Percentiles rank a stretch among this genome's conserved stretches.
Conservation (phyloP, 2,329 filamentous ascomycete genomes). For the Ophiostoma quercus region DNA sequence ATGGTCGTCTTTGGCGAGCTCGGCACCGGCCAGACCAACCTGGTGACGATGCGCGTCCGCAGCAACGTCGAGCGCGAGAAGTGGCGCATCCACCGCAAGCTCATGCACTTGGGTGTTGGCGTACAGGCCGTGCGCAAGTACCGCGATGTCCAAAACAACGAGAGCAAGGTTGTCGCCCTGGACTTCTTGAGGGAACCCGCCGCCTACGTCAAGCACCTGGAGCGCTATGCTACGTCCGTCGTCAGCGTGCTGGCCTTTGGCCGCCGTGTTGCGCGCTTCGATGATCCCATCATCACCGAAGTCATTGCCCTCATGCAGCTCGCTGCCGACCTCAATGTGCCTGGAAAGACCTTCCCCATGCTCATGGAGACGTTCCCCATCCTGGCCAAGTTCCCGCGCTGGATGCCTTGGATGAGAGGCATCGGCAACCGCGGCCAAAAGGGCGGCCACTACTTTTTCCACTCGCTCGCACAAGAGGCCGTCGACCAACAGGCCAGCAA, state of each 20-base stretch:
- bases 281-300: slow-evolving; percentile 55
- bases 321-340: slow-evolving; percentile 51
- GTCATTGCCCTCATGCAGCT: slow-evolving; percentile 55
- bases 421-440: slow-evolving; percentile 39
- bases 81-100: slow-evolving; percentile 44
- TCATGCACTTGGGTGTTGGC: slow-evolving; percentile 49
- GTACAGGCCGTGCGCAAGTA: slow-evolving; percentile 52
- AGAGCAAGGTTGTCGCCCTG: slow-evolving; percentile 52
- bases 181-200: slow-evolving; percentile 42
- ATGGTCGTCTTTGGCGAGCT: slow-evolving; percentile 47
- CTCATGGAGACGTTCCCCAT: slow-evolving; percentile 52
- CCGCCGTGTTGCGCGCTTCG: slow-evolving; percentile 44
- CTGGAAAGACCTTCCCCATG: slow-evolving; percentile 51
- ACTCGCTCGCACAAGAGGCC: slow-evolving; percentile 48
- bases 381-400: slow-evolving; percentile 45
- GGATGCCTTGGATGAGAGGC: slow-evolving; percentile 47
- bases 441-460: slow-evolving; percentile 47
- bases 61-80: slow-evolving; percentile 38
- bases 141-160: slow-evolving; percentile 52
- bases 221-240: slow-evolving; percentile 50
- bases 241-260: slow-evolving; percentile 55
- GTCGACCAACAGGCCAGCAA: slow-evolving; percentile 36
- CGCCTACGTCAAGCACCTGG: slow-evolving; percentile 49
- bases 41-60: slow-evolving; percentile 42
- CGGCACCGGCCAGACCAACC: slow-evolving; percentile 40